Evolutionary conservation across 164 flowering plant genomes (phyloP), one percentile per base, ranked within the genome.

Genomic region (Saururus chinensis): DNA sequence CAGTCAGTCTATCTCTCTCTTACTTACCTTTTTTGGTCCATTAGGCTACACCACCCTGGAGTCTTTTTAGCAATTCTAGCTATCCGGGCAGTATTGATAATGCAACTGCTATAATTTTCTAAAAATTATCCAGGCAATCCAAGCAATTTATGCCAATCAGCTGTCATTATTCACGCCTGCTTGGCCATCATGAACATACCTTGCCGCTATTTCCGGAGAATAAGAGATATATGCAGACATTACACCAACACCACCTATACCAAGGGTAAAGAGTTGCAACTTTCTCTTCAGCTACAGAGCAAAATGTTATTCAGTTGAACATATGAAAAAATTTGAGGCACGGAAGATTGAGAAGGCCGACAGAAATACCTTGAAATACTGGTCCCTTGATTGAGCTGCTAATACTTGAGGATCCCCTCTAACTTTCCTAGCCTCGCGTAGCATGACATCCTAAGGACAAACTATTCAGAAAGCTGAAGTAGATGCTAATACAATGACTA

Each of bases 121-220:
- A n/a, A n/a, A n/a, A n/a, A n/a, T n/a, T n/a, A n/a, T n/a, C n/a
- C n/a, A n/a, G n/a, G n/a, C n/a, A n/a, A n/a, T n/a, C n/a, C n/a
- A n/a, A n/a, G n/a, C n/a, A n/a, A n/a, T n/a, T n/a, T n/a, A n/a
- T n/a, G n/a, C n/a, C n/a, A n/a, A n/a, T n/a, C n/a, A n/a, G n/a
- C n/a, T n/a, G n/a, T 30, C 2, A 30, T 30, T 30, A 30, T 30
- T 30, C 6, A 30, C 4, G 37, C 37, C 6, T 6, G 6, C 37
- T 30, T 30, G n/a, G 37, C 37, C 37, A 30, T 30, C 37, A 30
- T 2, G 17, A 14, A 55, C 68, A 30, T 69, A 85, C 99, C 99
- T 90, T 61, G 80, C 82, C n/a, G 99, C 86, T 72, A 87, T 71
- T 77, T 87, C 99, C 25, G 95, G 92, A 64, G 97, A 71, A 72